Evolutionary conservation across 2,329 filamentous ascomycete species (phyloP).

Genomic region (Fusarium haematococcum): DNA sequence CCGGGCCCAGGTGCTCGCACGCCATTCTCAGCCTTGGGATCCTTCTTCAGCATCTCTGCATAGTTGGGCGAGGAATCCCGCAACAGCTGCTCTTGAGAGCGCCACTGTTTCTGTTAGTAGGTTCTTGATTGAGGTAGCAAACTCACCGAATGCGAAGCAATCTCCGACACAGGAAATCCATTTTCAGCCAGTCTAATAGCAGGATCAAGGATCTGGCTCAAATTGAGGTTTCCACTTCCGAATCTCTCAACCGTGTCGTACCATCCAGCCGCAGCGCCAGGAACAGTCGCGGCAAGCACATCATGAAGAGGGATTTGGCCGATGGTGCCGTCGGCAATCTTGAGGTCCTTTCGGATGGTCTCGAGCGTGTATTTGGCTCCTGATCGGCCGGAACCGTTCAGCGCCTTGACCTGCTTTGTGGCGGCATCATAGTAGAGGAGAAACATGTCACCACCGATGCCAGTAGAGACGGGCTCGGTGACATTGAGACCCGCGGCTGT

Average conservation of each 20-base stretch:
- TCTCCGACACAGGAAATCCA: slow-evolving; percentile 89
- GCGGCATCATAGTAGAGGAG: slow-evolving; percentile 91
- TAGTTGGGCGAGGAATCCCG: slow-evolving; percentile 85
- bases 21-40: slow-evolving; percentile 74
- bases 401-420: slow-evolving; percentile 81
- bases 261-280: slow-evolving; percentile 94
- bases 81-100: slow-evolving; percentile 70
- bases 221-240: slow-evolving; percentile 83
- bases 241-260: slow-evolving; percentile 88
- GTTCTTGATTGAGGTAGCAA: rapidly evolving
- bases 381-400: slow-evolving; percentile 94
- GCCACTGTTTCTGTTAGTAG: slow-evolving; percentile 71
- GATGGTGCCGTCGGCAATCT: slow-evolving; percentile 66
- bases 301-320: slow-evolving; percentile 78
- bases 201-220: slow-evolving; percentile 83
- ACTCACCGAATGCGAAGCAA: slow-evolving; percentile 76
- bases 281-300: slow-evolving; percentile 86
- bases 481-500: slow-evolving; percentile 90
- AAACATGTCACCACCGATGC: slow-evolving; percentile 98
- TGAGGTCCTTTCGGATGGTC: slow-evolving; percentile 76
- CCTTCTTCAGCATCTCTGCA: slow-evolving; percentile 86
- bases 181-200: slow-evolving; percentile 88
- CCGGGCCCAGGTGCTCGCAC: slow-evolving; percentile 81
- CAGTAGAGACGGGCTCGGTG: slow-evolving; percentile 92
- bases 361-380: slow-evolving; percentile 77